phyloP scores from a whole-genome alignment of 2,329 filamentous ascomycete genomes.

The Colletotrichum melonis region DNA sequence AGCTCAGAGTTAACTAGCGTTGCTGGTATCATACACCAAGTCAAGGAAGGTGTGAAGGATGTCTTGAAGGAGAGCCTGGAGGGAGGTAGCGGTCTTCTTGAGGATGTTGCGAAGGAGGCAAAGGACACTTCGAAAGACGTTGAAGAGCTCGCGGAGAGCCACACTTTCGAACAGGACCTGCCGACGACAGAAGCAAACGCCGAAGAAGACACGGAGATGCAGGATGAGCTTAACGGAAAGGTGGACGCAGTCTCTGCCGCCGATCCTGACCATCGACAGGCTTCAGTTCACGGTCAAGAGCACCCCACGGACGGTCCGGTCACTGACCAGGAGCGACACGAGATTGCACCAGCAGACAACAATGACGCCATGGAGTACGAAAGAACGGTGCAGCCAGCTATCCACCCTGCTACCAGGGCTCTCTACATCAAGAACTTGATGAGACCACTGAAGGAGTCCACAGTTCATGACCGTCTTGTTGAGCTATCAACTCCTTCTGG shows the following conservation, averaged over 20 bases:
- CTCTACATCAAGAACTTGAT: conserved; percentile 93
- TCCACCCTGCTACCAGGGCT: conserved; percentile 79
- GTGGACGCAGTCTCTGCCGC: background rate
- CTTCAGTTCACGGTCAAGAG: background rate
- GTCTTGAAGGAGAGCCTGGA: conserved; percentile 11
- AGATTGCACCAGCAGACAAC: background rate
- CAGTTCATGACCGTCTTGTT: conserved; percentile 76
- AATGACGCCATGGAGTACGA: conserved; percentile 47
- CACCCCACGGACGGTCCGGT: background rate
- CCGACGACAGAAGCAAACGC: background rate
- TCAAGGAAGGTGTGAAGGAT: conserved; percentile 15
- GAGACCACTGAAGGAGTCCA: conserved; percentile 79
- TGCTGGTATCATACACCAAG: conserved; percentile 6
- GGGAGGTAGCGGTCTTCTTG: conserved; percentile 21
- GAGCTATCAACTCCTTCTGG: conserved; percentile 73
- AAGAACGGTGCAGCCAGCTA: conserved; percentile 61
- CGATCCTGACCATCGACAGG: background rate
- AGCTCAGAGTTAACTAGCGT: conserved; percentile 12
- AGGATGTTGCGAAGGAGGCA: conserved; percentile 28
- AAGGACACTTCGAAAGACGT: conserved; percentile 13
- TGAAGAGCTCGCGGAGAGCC: background rate
- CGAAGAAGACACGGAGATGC: conserved; percentile 12
- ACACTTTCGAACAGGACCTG: conserved; percentile 17
- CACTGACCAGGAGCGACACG: background rate
- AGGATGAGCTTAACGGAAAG: conserved; percentile 5